phyloP scores from a whole-genome alignment of 2,329 filamentous ascomycete genomes.

The Venturia aucupariae region DNA sequence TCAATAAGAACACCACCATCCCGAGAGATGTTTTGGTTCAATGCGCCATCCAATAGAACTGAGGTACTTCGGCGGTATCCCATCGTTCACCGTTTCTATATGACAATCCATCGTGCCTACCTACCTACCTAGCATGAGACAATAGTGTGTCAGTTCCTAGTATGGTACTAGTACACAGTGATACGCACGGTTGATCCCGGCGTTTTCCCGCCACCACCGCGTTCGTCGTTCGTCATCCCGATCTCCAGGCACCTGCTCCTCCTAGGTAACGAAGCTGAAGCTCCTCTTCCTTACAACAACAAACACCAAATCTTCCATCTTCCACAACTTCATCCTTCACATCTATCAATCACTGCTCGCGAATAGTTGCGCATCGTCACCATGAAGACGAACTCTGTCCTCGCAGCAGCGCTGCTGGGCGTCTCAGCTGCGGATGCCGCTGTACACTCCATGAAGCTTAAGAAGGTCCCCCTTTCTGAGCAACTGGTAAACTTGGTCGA shows the following conservation, averaged over 20 bases:
- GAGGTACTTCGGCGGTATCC: too few species aligned
- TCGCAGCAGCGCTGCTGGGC: slow-evolving; percentile 74
- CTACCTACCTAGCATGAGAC: neutral
- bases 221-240: too few species aligned
- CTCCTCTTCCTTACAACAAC: neutral
- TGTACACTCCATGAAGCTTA: slow-evolving; percentile 92
- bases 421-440: slow-evolving; percentile 62
- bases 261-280: neutral
- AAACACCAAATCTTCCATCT: slow-evolving; percentile 6
- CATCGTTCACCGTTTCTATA: too few species aligned
- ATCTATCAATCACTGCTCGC: slow-evolving; percentile 9
- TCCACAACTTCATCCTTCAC: neutral
- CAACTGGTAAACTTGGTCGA: slow-evolving; percentile 63
- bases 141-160: neutral
- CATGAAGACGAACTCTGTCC: slow-evolving; percentile 72
- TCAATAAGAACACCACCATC: too few species aligned
- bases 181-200: neutral
- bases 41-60: too few species aligned
- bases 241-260: neutral
- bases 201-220: neutral
- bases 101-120: too few species aligned
- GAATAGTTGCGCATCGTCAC: slow-evolving; percentile 4
- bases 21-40: too few species aligned
- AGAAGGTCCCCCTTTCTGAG: slow-evolving; percentile 88
- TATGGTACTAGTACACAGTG: too few species aligned